Percentiles rank a stretch among this genome's conserved stretches.
These are phyloP conservation scores for Diophrys sp. DNA, from an alignment of 73 alveolate species.

Conservation along the genomic window DNA sequence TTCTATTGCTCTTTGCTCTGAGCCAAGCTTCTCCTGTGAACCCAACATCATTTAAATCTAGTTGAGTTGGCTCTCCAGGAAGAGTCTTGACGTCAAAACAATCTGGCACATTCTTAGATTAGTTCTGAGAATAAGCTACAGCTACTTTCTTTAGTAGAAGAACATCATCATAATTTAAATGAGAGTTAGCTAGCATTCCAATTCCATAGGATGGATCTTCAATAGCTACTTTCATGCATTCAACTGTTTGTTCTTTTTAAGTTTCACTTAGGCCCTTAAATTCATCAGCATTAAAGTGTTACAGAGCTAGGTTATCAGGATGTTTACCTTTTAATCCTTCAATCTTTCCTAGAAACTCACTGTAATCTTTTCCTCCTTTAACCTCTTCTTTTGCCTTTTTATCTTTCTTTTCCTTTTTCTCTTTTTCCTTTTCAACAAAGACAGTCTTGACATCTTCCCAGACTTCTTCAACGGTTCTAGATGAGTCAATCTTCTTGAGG, in stretches of 20 bases:
- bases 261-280: no score
- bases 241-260: no score
- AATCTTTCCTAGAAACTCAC: not conserved
- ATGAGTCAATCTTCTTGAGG: conserved; percentile 78
- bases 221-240: no score
- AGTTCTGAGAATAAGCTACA: no score
- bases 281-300: no score
- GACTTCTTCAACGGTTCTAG: conserved; percentile 80
- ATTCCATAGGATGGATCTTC: no score
- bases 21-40: no score
- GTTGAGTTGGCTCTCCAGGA: not conserved
- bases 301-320: not conserved
- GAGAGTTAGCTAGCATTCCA: no score
- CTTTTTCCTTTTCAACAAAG: not conserved
- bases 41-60: no score
- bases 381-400: not conserved
- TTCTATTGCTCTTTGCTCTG: conserved; percentile 22
- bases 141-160: no score
- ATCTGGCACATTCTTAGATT: no score
- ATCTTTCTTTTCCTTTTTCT: not conserved
- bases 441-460: conserved; percentile 73
- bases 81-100: not conserved
- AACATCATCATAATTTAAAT: no score
- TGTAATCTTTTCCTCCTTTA: not conserved
- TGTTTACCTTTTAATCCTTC: not conserved